These are phyloP conservation scores for Malus sieversii DNA, from an alignment of 306 rosid species.

Conservation along the genomic window DNA sequence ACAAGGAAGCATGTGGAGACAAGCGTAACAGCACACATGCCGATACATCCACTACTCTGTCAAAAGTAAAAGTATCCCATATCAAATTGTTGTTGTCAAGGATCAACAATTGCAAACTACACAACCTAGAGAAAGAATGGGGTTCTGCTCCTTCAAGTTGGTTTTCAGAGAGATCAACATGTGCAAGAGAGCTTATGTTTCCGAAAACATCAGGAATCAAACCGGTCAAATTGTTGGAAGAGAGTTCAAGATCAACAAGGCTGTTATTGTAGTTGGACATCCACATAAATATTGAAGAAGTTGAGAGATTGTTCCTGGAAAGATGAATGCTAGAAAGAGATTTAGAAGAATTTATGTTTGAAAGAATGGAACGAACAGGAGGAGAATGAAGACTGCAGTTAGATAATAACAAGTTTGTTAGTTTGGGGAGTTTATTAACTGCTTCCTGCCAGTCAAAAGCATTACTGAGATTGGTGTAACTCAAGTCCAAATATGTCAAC, in stretches of 20 bases:
- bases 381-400: background rate
- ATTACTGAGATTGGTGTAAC: rapidly evolving
- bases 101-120: background rate
- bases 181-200: background rate
- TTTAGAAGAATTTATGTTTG: background rate
- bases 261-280: background rate
- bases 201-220: background rate
- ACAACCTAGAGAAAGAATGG: background rate
- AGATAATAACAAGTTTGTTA: background rate
- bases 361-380: background rate
- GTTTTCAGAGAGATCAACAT: background rate
- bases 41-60: too few relatives aligned
- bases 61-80: too few relatives aligned
- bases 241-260: background rate
- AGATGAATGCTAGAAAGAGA: background rate
- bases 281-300: background rate
- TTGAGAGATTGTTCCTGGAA: rapidly evolving
- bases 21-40: too few relatives aligned
- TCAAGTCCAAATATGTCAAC: background rate
- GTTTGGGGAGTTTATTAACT: background rate
- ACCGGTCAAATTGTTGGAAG: background rate
- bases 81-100: background rate
- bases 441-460: background rate
- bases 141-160: background rate
- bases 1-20: too few relatives aligned